Evolutionary conservation across 805 yeast genomes (phyloP), one percentile per base, ranked within the genome.

Genomic region (Helenozyma rhizophorensis): DNA sequence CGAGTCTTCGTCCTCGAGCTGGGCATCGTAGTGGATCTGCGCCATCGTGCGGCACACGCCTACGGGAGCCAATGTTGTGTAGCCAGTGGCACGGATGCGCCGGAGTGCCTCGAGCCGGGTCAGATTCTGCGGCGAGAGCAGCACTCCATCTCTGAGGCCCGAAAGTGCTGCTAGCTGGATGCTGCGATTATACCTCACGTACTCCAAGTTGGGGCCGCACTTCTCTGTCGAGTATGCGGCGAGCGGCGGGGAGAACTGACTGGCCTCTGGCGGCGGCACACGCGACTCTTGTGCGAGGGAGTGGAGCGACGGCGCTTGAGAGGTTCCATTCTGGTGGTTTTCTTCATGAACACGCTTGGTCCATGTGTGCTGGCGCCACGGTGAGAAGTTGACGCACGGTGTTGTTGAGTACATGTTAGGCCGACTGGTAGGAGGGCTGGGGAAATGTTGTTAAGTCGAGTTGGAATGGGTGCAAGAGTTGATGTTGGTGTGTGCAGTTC

Each of bases 141-240:
- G 30, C 14, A 47, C 43, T 24, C 39, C 32, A 33, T 39, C 42
- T 16, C 24, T 27, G 14, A 17, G 32, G 6, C 45, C 45, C 3
- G 44, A 32, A 23, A 40, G 15, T 1, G 42, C 33, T 13, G 39
- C 39, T 33, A 35, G 25, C 25, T 48, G 50, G 24, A 42, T 39
- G 14, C 46, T 48, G 16, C 50, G 45, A 18, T 46, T 53, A 34
- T 48, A 53, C 19, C 51, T 55, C n/a, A 51, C 39, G 40, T 9
- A 38, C 14, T 32, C 37, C n/a, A 29, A 33, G 17, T 34, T 37
- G 32, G 43, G 51, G 14, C 50, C 58, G 18, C 46, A 51, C 35
- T 60, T 55, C 14, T 70, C 73, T 3, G 79, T 65, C 0, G 77
- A 65, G 44, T 75, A 76, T 2, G 78, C 74, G 13, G 74, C 66